These are phyloP conservation scores for Termitomyces sp. DNA, from an alignment of 768 basidiomycete genomes.

Conservation along the genomic window DNA sequence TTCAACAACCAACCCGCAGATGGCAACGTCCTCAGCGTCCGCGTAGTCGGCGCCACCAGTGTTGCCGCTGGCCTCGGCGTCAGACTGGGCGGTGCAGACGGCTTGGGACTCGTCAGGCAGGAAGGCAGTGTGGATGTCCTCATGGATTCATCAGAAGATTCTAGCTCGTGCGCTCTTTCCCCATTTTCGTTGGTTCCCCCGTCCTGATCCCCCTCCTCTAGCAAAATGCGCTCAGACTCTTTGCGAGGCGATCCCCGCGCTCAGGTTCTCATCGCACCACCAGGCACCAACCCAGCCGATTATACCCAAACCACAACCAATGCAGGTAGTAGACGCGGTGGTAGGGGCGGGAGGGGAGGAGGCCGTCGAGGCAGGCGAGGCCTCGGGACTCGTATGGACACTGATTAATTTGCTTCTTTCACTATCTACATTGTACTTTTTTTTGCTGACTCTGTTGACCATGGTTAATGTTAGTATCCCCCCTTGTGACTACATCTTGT, in stretches of 20 bases:
- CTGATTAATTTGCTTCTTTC: conserved; percentile 33
- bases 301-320: conserved; percentile 34
- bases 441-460: not conserved
- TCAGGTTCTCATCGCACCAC: conserved; percentile 61
- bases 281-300: conserved; percentile 53
- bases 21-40: conserved; percentile 66
- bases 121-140: conserved; percentile 56
- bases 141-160: conserved; percentile 42
- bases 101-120: conserved; percentile 47
- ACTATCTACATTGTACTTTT: not conserved
- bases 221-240: conserved; percentile 85
- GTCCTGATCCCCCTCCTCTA: conserved; percentile 20
- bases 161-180: conserved; percentile 47
- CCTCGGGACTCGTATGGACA: conserved; percentile 44
- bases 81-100: conserved; percentile 50
- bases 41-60: conserved; percentile 49
- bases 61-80: conserved; percentile 50
- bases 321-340: conserved; percentile 27
- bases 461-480: not conserved
- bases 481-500: too few relatives aligned
- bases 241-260: conserved; percentile 63
- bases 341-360: conserved; percentile 32
- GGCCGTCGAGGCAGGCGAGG: conserved; percentile 31
- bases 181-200: not conserved
- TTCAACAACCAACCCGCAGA: conserved; percentile 83